Evolutionary conservation across 2,329 filamentous ascomycete genomes (phyloP).

Genomic region (Colletotrichum brevisporum): DNA sequence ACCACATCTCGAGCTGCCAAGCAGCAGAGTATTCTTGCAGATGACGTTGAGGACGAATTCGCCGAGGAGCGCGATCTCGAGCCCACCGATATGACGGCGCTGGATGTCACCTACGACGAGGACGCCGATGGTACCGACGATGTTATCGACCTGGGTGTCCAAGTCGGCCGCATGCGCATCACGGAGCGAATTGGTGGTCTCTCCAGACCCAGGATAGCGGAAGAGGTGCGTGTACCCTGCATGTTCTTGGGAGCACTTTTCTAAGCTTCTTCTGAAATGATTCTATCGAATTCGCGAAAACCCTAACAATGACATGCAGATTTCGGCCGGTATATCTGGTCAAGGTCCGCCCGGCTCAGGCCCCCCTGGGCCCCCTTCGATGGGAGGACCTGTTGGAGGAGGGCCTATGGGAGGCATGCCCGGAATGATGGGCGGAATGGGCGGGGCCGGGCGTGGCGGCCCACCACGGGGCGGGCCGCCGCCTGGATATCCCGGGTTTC

Average conservation of each 20-base stretch:
- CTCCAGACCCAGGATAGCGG: slow-evolving; percentile 77
- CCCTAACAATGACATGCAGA: slow-evolving; percentile 44
- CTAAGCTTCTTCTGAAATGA: not conserved
- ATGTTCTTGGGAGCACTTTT: not conserved
- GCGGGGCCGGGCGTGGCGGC: slow-evolving; percentile 36
- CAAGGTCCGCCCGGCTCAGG: slow-evolving; percentile 42
- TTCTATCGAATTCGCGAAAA: not conserved
- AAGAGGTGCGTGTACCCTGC: slow-evolving; percentile 70
- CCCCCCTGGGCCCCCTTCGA: slow-evolving; percentile 27
- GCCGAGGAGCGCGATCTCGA: slow-evolving; percentile 74
- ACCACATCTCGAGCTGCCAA: slow-evolving; percentile 49
- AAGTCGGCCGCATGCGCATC: slow-evolving; percentile 79
- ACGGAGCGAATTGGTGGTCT: slow-evolving; percentile 82
- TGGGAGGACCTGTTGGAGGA: slow-evolving; percentile 22
- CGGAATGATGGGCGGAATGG: slow-evolving; percentile 34
- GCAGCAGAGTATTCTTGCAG: slow-evolving; percentile 59
- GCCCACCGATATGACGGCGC: slow-evolving; percentile 72
- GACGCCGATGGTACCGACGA: slow-evolving; percentile 70
- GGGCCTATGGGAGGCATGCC: slow-evolving; percentile 34
- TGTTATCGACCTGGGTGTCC: slow-evolving; percentile 79
- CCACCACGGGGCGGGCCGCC: slow-evolving; percentile 42
- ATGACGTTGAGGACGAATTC: slow-evolving; percentile 69
- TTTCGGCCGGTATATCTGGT: slow-evolving; percentile 52
- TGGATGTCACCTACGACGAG: slow-evolving; percentile 79
- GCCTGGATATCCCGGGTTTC: slow-evolving; percentile 36